Percentiles rank a stretch among this genome's conserved stretches.
These are phyloP conservation scores for Sclerotinia minor DNA, from an alignment of 2,329 filamentous ascomycete genomes.

Conservation along the genomic window DNA sequence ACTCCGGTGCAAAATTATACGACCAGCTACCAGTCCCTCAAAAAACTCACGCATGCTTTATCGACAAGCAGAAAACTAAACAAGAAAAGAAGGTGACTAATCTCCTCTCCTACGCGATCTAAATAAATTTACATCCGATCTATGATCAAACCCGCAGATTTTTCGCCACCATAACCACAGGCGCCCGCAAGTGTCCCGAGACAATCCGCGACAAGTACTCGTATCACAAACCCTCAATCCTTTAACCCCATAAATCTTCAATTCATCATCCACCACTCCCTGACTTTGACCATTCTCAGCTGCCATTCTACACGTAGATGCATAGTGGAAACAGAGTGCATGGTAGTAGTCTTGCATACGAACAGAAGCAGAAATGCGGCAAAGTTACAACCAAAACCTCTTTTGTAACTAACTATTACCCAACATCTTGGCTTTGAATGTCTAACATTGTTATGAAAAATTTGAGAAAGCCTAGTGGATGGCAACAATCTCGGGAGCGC, in stretches of 20 bases:
- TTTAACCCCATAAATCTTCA: slow-evolving; percentile 34
- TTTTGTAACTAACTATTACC: too few relatives aligned
- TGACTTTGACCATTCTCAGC: slow-evolving; percentile 37
- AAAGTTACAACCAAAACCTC: too few relatives aligned
- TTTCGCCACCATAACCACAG: slow-evolving; percentile 36
- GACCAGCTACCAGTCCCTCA: background rate
- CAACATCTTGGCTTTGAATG: too few relatives aligned
- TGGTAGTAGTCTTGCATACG: too few relatives aligned
- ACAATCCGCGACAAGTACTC: slow-evolving; percentile 33
- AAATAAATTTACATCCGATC: too few relatives aligned
- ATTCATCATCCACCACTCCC: slow-evolving; percentile 35
- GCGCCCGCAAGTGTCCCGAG: slow-evolving; percentile 33
- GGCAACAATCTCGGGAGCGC: too few relatives aligned
- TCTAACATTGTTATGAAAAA: too few relatives aligned
- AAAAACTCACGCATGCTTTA: background rate
- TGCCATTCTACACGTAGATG: slow-evolving; percentile 15
- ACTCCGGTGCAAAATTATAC: background rate
- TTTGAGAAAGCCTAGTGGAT: too few relatives aligned
- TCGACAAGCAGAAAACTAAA: background rate
- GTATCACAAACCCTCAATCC: slow-evolving; percentile 37
- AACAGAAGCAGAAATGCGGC: too few relatives aligned
- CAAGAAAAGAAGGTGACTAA: background rate
- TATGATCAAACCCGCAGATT: slow-evolving; percentile 28
- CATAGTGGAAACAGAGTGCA: too few relatives aligned
- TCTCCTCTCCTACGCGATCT: background rate